These are phyloP conservation scores for Leccinum barrowsii DNA, from an alignment of 768 basidiomycete species.

Conservation along the genomic window DNA sequence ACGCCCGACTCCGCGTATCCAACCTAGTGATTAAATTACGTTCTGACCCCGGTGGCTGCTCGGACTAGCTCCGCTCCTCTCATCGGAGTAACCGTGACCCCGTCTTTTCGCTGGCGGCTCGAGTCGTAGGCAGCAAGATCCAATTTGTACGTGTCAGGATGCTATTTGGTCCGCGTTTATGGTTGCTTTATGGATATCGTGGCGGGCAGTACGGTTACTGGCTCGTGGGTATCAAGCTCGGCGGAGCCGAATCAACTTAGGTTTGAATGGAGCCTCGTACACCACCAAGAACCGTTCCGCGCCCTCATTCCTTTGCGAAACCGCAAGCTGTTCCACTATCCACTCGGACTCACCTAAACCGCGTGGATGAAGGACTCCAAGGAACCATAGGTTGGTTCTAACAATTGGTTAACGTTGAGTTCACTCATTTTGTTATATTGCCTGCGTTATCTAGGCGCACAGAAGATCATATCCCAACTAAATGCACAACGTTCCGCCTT, in stretches of 20 bases:
- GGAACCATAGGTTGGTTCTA: constrained; percentile 19
- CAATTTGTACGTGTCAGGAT: constrained; percentile 5
- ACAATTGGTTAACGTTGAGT: not conserved
- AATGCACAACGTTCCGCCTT: constrained; percentile 39
- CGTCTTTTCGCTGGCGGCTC: not conserved
- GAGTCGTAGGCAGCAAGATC: not conserved
- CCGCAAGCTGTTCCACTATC: constrained; percentile 6
- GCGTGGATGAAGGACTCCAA: constrained; percentile 19
- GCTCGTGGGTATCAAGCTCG: not conserved
- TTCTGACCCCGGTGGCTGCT: not conserved
- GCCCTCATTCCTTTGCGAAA: not conserved
- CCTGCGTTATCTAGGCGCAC: constrained; percentile 44
- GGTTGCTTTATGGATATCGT: not conserved
- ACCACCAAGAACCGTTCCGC: not conserved
- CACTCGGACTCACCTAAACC: constrained; percentile 18
- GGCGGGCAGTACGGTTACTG: not conserved
- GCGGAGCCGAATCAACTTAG: not conserved
- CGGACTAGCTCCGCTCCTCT: not conserved
- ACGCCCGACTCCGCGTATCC: not conserved
- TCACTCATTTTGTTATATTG: constrained; percentile 2
- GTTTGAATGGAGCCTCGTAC: constrained; percentile 15
- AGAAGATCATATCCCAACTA: constrained; percentile 47
- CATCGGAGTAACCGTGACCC: not conserved
- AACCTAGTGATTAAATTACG: not conserved
- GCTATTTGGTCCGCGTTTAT: not conserved